Evolutionary conservation across 2,329 filamentous ascomycete species (phyloP), one percentile per base, ranked within the genome.

Genomic region (Ophiosphaerella korrae): DNA sequence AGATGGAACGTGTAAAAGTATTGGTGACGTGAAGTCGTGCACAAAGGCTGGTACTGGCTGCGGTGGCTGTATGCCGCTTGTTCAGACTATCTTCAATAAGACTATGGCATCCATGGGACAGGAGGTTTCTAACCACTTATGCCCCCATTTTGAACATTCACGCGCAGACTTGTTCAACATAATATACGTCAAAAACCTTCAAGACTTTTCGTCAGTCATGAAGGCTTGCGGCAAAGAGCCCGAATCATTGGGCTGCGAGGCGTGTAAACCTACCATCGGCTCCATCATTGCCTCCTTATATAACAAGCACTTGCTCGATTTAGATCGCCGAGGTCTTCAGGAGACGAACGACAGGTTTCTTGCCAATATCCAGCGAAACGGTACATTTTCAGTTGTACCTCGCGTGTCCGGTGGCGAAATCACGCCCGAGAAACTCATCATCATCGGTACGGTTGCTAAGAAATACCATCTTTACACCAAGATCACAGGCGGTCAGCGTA

Each of bases 11-110:
- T 95, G 90, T 79, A 94, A 89, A 68, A 88, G 88, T 23, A 83
- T 96, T 38, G 87, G 86, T 45, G 88, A 93, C 47, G 82, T 96
- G 68, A 96, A 96, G 74, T 84, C 88, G 2, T 95, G 90, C 77
- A 96, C 92, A 13, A 96, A 96, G 72, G 91, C 91, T 14, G 92
- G 92, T 35, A 96, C 90, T 0, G 92, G 92, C 2, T 96, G 92
- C 66, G 92, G 91, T 60, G 92, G 92, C 7, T 96, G 92, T 70
- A 86, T 96, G 83, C 91, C 92, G 5, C 82, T 96, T 5, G 88
- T 96, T 2, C 90, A 90, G 48, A 88, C 86, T 58, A 95, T 96
- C 68, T 95, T 96, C 83, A 94, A 92, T 80, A 88, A 87, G 70
- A 88, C 90, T 26, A 92, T 96, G 89, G 80, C 85, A 40, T 85